Conservation (phyloP, 257 asterid genomes). For the Cordia subcordata region DNA sequence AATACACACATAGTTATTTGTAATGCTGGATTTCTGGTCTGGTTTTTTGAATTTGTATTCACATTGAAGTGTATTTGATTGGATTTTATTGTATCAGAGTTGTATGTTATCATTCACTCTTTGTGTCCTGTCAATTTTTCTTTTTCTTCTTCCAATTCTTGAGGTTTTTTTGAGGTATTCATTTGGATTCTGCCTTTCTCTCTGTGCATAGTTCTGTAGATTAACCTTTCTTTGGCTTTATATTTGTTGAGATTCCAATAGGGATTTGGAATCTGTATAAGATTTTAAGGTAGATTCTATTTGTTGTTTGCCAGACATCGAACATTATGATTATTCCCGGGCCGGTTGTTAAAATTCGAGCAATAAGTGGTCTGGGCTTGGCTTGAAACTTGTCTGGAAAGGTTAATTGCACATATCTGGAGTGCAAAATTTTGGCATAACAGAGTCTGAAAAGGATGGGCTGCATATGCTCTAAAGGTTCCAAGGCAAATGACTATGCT, state of each 20-base stretch:
- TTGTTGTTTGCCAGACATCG: constrained; percentile 1
- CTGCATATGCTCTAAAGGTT: constrained; percentile 71
- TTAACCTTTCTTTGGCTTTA: no score
- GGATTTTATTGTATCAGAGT: neutral
- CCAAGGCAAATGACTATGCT: constrained; percentile 40
- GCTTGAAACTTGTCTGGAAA: neutral
- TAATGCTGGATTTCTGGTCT: constrained; percentile 59
- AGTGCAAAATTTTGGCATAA: no score
- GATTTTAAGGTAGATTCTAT: constrained; percentile 14
- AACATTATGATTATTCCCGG: neutral
- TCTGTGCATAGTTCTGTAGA: no score
- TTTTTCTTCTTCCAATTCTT: neutral
- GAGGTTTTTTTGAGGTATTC: constrained; percentile 1
- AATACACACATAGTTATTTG: constrained; percentile 1
- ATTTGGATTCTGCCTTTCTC: no score
- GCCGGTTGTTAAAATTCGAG: neutral
- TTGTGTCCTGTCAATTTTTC: neutral
- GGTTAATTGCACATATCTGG: no score
- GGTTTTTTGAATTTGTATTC: constrained; percentile 27
- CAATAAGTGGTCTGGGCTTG: neutral
- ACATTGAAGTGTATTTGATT: neutral
- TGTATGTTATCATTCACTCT: neutral
- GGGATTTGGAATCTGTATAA: neutral
- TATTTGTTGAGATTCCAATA: neutral
- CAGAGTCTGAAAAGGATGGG: constrained; percentile 44